phyloP scores from a whole-genome alignment of 345 rosid genomes.

The Murraya paniculata region DNA sequence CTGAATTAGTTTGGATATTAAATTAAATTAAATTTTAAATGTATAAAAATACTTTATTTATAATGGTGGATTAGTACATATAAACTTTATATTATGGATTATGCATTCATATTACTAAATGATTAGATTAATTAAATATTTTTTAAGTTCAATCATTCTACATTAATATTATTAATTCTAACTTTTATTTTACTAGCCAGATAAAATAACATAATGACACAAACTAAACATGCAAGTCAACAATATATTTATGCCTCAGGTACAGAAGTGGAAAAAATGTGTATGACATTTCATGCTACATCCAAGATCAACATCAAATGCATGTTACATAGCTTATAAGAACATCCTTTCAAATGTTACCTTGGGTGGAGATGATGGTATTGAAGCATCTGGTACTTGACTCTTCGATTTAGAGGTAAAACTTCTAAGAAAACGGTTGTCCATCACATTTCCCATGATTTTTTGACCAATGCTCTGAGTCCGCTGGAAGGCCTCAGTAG shows the following conservation, averaged over 20 bases:
- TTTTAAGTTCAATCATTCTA: too few relatives aligned
- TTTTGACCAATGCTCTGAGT: conserved; percentile 87
- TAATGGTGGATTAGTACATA: too few relatives aligned
- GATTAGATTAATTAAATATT: too few relatives aligned
- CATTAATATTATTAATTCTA: too few relatives aligned
- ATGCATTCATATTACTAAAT: too few relatives aligned
- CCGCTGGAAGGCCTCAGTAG: conserved; percentile 55
- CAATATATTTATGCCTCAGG: neutral
- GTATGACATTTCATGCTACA: neutral
- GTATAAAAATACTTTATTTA: too few relatives aligned
- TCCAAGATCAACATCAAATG: neutral
- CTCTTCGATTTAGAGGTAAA: conserved; percentile 74
- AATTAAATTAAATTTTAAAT: too few relatives aligned
- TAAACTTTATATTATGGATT: too few relatives aligned
- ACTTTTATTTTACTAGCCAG: too few relatives aligned
- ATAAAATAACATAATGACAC: too few relatives aligned
- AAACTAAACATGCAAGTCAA: neutral
- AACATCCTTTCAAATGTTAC: conserved; percentile 31
- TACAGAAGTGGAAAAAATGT: neutral
- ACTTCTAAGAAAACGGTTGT: conserved; percentile 75
- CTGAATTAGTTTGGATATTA: too few relatives aligned
- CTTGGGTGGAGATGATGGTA: conserved; percentile 79
- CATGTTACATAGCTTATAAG: conserved; percentile 2
- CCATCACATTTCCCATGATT: conserved; percentile 82
- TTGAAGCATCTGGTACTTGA: conserved; percentile 50